Evolutionary conservation across 2,329 filamentous ascomycete genomes (phyloP).

Genomic region (Pseudocercospora pini-densiflorae): DNA sequence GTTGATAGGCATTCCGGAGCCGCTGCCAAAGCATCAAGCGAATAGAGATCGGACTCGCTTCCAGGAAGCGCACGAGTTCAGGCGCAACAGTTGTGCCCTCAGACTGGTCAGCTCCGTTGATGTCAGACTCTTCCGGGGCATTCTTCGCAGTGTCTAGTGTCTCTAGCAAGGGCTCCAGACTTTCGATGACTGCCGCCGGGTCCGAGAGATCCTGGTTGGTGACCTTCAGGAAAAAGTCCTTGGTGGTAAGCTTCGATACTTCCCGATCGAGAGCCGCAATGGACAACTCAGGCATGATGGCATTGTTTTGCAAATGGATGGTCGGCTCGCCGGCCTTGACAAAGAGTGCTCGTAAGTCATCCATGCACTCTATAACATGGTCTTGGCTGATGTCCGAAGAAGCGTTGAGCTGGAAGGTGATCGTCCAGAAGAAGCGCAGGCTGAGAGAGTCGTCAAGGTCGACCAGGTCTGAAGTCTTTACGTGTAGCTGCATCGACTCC

Average conservation of each 20-base stretch:
- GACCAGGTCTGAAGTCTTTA: constrained; percentile 21
- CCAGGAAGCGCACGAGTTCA: constrained; percentile 85
- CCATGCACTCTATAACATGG: constrained; percentile 65
- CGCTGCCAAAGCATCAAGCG: constrained; percentile 88
- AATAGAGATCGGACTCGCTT: constrained; percentile 79
- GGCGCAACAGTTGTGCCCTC: constrained; percentile 48
- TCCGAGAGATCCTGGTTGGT: constrained; percentile 84
- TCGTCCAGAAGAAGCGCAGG: constrained; percentile 69
- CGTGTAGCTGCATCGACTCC: constrained; percentile 54
- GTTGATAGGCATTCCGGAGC: constrained; percentile 84
- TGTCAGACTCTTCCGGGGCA: not conserved
- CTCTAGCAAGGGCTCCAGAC: constrained; percentile 88
- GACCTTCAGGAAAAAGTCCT: constrained; percentile 92
- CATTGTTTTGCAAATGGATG: constrained; percentile 78
- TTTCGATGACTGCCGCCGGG: constrained; percentile 85
- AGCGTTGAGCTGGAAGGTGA: constrained; percentile 64
- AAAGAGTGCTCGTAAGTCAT: constrained; percentile 64
- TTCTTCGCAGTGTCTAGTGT: constrained; percentile 45
- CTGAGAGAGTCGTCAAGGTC: constrained; percentile 48
- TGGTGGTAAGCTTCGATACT: constrained; percentile 88
- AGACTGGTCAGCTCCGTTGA: constrained; percentile 1
- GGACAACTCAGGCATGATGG: constrained; percentile 86
- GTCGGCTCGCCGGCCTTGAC: constrained; percentile 52
- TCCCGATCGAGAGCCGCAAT: constrained; percentile 83
- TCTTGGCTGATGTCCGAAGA: constrained; percentile 61